These are phyloP conservation scores for Craterostigma plantagineum DNA, from an alignment of 257 asterid species.

Conservation along the genomic window DNA sequence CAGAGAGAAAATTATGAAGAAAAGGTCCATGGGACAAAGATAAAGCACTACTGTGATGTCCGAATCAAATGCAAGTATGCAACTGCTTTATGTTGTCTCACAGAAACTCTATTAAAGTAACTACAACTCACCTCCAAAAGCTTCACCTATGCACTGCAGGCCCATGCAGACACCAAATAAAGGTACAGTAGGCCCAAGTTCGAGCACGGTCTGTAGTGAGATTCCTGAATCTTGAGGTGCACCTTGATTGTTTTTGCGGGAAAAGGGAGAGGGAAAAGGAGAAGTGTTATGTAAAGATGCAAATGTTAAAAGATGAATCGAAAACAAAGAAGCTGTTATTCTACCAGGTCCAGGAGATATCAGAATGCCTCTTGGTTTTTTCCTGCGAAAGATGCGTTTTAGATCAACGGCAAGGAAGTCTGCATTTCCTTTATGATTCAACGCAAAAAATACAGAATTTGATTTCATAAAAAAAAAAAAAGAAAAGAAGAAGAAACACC, in stretches of 20 bases:
- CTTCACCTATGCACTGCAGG: conserved; percentile 98
- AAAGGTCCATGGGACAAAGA: too few relatives aligned
- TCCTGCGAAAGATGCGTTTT: background rate
- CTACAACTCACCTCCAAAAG: conserved; percentile 68
- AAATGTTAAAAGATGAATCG: conserved; percentile 3
- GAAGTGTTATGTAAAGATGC: background rate
- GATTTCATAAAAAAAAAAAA: too few relatives aligned
- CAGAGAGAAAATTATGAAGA: too few relatives aligned
- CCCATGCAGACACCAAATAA: conserved; percentile 99
- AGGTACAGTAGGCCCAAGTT: conserved; percentile 79
- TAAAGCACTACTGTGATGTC: too few relatives aligned
- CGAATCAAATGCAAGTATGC: conserved; percentile 3
- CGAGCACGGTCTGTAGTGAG: conserved; percentile 72
- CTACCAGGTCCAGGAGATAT: conserved; percentile 6
- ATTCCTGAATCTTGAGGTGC: conserved; percentile 94
- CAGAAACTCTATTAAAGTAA: too few relatives aligned
- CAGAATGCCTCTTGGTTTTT: conserved; percentile 1
- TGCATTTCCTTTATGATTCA: too few relatives aligned
- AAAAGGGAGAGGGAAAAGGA: conserved; percentile 1
- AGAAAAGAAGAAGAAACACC: too few relatives aligned
- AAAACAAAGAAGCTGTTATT: background rate
- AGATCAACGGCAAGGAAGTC: too few relatives aligned
- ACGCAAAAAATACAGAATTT: too few relatives aligned
- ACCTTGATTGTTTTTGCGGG: conserved; percentile 24
- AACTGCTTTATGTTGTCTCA: background rate